A percentile compares a stretch with the other conserved stretches of the same genome.
Evolutionary conservation across 2,329 filamentous ascomycete species (phyloP).

Genomic region (Epichloe glyceriae): DNA sequence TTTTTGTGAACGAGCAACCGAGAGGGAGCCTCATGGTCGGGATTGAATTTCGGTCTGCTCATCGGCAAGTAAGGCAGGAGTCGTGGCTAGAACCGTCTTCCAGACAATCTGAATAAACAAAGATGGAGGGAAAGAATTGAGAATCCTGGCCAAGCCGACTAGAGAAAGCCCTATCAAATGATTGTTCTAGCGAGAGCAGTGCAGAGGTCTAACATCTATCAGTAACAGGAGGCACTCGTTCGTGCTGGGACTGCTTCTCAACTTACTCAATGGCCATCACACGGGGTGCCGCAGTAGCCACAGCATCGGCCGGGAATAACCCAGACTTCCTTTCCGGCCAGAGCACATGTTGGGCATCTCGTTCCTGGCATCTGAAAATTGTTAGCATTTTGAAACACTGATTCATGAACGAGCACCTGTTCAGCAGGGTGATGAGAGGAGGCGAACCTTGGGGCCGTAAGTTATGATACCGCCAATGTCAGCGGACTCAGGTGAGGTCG

Average conservation of each 20-base stretch:
- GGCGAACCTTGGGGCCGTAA: conserved; percentile 7
- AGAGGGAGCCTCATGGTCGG: not conserved
- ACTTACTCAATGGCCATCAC: conserved; percentile 11
- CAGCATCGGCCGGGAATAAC: conserved; percentile 40
- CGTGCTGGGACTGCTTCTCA: not conserved
- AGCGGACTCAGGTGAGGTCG: not conserved
- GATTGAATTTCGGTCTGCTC: not conserved
- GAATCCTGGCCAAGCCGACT: not conserved
- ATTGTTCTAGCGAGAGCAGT: not conserved
- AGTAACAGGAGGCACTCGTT: not conserved
- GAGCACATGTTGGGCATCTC: conserved; percentile 37
- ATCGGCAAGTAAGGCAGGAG: not conserved
- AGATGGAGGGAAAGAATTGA: not conserved
- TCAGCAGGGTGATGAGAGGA: not conserved
- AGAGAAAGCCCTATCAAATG: not conserved
- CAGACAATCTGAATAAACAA: not conserved
- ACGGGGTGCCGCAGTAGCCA: conserved; percentile 36
- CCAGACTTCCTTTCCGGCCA: conserved; percentile 39
- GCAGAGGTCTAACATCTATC: not conserved
- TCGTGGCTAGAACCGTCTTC: not conserved
- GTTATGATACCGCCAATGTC: conserved; percentile 3
- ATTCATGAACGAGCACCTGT: too few species aligned
- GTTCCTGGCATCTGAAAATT: conserved; percentile 32
- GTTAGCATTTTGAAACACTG: conserved; percentile 2
- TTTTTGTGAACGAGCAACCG: not conserved